phyloP scores from a whole-genome alignment of 495 filamentous ascomycete genomes.

The Lindgomyces ingoldianus region DNA sequence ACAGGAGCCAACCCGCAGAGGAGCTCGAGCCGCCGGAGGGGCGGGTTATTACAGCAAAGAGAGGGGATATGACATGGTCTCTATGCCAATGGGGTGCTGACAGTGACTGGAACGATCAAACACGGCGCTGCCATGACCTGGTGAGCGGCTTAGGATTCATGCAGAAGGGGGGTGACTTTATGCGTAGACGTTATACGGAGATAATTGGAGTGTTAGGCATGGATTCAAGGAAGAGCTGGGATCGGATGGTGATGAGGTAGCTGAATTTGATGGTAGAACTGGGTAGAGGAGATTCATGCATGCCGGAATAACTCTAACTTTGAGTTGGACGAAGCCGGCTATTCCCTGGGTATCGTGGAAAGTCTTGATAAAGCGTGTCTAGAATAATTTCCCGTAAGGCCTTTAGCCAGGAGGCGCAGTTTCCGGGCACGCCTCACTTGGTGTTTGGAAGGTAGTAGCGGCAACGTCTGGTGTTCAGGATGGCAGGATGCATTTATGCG shows the following conservation, averaged over 20 bases:
- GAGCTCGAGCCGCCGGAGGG: no score
- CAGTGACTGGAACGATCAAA: constrained; percentile 14
- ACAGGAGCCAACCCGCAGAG: constrained; percentile 10
- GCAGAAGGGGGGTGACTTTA: constrained; percentile 10
- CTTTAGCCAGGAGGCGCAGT: background rate
- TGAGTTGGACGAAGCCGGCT: constrained; percentile 10
- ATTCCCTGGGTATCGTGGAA: constrained; percentile 13
- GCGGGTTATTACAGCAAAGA: no score
- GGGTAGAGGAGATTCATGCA: constrained; percentile 12
- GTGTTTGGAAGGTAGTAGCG: constrained; percentile 12
- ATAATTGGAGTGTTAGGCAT: constrained; percentile 4
- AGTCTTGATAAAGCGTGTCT: constrained; percentile 10
- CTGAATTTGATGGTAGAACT: constrained; percentile 8
- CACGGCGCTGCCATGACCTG: constrained; percentile 9
- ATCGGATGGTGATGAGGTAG: background rate
- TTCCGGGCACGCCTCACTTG: constrained; percentile 7
- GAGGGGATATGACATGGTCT: no score
- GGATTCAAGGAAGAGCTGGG: constrained; percentile 5
- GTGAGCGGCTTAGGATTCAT: constrained; percentile 16
- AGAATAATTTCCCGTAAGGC: constrained; percentile 4
- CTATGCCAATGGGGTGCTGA: no score
- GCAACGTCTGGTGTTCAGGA: constrained; percentile 12
- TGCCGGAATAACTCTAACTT: constrained; percentile 12
- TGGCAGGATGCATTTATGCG: constrained; percentile 11
- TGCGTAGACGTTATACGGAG: constrained; percentile 14